phyloP scores from a whole-genome alignment of 176 grass and related monocot genomes.

The Carex kokanica region DNA sequence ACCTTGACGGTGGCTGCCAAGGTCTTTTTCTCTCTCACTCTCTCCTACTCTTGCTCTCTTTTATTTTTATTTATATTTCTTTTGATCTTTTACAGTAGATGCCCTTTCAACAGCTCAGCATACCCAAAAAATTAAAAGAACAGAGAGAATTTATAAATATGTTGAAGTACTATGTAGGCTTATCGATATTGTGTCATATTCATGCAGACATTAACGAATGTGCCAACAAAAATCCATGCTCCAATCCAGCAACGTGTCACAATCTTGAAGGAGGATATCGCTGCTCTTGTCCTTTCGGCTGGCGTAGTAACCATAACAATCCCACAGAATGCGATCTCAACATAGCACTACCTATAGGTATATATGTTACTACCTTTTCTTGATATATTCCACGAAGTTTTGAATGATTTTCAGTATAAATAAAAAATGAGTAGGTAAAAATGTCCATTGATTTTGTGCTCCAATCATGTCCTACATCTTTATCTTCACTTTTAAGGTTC shows the following conservation, averaged over 20 bases:
- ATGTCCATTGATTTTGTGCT: too few species aligned
- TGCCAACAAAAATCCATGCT: slow-evolving; percentile 6
- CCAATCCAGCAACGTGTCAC: background rate
- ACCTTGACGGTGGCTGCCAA: slow-evolving; percentile 19
- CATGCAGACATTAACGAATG: slow-evolving; percentile 9
- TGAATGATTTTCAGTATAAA: too few species aligned
- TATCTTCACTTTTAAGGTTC: too few species aligned
- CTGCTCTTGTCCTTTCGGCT: slow-evolving; percentile 15
- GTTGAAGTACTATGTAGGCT: too few species aligned
- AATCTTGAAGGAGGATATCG: background rate
- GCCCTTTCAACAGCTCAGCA: background rate
- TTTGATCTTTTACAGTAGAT: too few species aligned
- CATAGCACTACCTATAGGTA: background rate
- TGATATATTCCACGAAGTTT: too few species aligned
- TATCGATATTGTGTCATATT: background rate
- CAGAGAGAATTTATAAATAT: too few species aligned
- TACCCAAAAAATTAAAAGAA: background rate
- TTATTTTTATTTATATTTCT: background rate
- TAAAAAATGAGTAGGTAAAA: too few species aligned
- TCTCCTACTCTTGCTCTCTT: background rate
- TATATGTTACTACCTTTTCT: background rate
- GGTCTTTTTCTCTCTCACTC: slow-evolving; percentile 16
- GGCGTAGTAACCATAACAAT: background rate
- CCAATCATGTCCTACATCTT: too few species aligned
- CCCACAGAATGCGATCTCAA: background rate